Percentiles rank a stretch among this genome's conserved stretches.
Conservation (phyloP, 2,329 filamentous ascomycete species). For the Aspergillus novofumigatus region DNA sequence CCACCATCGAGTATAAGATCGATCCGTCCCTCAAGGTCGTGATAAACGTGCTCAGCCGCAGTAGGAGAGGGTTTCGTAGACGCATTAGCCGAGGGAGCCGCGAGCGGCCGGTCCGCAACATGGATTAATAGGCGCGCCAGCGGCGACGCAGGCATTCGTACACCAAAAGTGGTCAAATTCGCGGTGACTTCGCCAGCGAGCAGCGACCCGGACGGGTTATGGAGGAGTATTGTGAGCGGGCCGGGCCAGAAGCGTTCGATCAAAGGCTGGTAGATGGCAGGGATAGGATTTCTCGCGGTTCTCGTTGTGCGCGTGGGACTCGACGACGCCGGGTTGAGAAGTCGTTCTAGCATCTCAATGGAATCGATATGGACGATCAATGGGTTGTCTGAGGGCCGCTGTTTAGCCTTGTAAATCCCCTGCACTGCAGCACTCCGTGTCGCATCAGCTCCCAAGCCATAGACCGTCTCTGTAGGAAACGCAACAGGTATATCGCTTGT, state of each 20-base stretch:
- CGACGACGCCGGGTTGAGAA: slow-evolving; percentile 49
- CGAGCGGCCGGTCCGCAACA: slow-evolving; percentile 71
- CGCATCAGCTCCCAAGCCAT: slow-evolving; percentile 93
- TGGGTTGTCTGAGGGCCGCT: slow-evolving; percentile 87
- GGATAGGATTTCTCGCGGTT: slow-evolving; percentile 47
- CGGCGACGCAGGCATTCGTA: slow-evolving; percentile 78
- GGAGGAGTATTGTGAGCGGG: slow-evolving; percentile 84
- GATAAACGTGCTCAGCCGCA: slow-evolving; percentile 78
- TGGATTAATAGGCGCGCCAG: slow-evolving; percentile 87
- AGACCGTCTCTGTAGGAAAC: slow-evolving; percentile 97
- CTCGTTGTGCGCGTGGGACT: slow-evolving; percentile 27
- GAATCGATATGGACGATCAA: slow-evolving; percentile 90
- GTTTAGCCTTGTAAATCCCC: slow-evolving; percentile 91
- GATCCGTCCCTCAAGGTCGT: slow-evolving; percentile 79
- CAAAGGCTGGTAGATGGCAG: slow-evolving; percentile 70
- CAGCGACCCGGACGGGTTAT: slow-evolving; percentile 63
- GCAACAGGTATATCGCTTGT: slow-evolving; percentile 72
- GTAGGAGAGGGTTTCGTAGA: slow-evolving; percentile 92
- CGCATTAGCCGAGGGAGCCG: slow-evolving; percentile 90
- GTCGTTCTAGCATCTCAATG: slow-evolving; percentile 64
- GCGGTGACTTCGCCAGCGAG: slow-evolving; percentile 92
- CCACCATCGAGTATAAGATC: slow-evolving; percentile 87
- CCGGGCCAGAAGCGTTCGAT: slow-evolving; percentile 90
- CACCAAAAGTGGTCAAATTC: slow-evolving; percentile 77
- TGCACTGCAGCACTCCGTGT: slow-evolving; percentile 77